These are phyloP conservation scores for Candida glucosophila DNA, from an alignment of 1,139 yeast genomes.

Conservation along the genomic window DNA sequence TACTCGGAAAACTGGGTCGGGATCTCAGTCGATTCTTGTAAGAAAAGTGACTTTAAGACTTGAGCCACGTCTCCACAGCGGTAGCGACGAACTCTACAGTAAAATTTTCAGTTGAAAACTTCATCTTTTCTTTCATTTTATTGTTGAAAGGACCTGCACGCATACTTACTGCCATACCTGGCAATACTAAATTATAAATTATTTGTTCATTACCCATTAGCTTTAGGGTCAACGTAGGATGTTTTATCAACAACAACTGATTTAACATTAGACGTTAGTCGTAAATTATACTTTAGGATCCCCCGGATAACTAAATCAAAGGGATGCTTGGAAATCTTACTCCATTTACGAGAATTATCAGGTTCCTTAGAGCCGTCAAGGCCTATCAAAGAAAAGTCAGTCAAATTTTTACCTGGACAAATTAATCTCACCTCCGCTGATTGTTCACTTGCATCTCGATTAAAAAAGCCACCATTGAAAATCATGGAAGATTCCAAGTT, in stretches of 20 bases:
- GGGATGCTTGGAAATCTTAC: conserved; percentile 65
- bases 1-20: conserved; percentile 39
- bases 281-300: conserved; percentile 65
- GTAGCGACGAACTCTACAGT: conserved; percentile 14
- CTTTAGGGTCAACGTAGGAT: conserved; percentile 48
- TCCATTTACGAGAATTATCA: conserved; percentile 61
- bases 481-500: conserved; percentile 63
- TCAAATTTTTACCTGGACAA: conserved; percentile 64
- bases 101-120: conserved; percentile 6
- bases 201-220: too few species aligned
- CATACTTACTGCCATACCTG: too few species aligned
- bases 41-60: too few species aligned
- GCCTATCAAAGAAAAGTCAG: conserved; percentile 15
- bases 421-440: conserved; percentile 64
- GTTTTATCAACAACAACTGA: conserved; percentile 59
- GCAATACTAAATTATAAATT: too few species aligned
- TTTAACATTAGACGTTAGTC: conserved; percentile 47
- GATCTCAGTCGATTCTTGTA: conserved; percentile 47
- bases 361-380: conserved; percentile 14
- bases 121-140: neutral
- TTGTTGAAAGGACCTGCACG: neutral
- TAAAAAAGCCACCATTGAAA: conserved; percentile 74
- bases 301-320: conserved; percentile 85
- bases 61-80: conserved; percentile 13
- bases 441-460: conserved; percentile 47